Conservation (phyloP, 2,329 filamentous ascomycete genomes). For the Aspergillus sergii region DNA sequence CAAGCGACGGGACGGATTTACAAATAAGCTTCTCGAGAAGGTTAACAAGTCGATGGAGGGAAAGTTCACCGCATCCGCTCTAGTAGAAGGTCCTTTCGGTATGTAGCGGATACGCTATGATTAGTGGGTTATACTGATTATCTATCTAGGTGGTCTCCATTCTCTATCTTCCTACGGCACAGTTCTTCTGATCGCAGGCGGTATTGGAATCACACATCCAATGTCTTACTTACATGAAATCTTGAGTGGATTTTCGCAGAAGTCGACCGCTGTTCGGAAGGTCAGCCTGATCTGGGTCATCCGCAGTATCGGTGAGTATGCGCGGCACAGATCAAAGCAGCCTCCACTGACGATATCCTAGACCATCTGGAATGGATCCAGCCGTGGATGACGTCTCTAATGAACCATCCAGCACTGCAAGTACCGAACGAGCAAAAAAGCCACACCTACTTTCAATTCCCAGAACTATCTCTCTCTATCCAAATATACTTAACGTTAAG, state of each 20-base stretch:
- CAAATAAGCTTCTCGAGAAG: slow-evolving; percentile 33
- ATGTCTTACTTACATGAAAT: slow-evolving; percentile 38
- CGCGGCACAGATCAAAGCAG: background rate
- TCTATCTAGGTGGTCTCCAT: slow-evolving; percentile 30
- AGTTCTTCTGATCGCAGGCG: slow-evolving; percentile 38
- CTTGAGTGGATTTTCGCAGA: slow-evolving; percentile 26
- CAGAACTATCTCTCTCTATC: slow-evolving; percentile 30
- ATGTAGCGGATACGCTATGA: slow-evolving; percentile 2
- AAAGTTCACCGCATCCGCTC: slow-evolving; percentile 28
- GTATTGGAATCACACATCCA: slow-evolving; percentile 42
- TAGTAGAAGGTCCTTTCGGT: slow-evolving; percentile 42
- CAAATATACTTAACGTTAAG: slow-evolving; percentile 32
- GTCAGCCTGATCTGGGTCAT: slow-evolving; percentile 37
- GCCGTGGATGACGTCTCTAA: slow-evolving; percentile 36
- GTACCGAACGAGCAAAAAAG: slow-evolving; percentile 22
- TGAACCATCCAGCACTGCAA: slow-evolving; percentile 30
- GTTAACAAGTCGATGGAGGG: slow-evolving; percentile 29
- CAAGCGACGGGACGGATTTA: slow-evolving; percentile 38
- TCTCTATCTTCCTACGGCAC: slow-evolving; percentile 36
- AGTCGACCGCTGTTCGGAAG: slow-evolving; percentile 29
- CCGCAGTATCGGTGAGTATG: slow-evolving; percentile 31
- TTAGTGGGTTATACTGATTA: background rate
- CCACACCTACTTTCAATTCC: slow-evolving; percentile 28
- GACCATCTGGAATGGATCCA: slow-evolving; percentile 40
- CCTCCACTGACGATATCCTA: slow-evolving; percentile 14